Percentiles rank a stretch among this genome's conserved stretches.
Evolutionary conservation across 1,139 yeast species (phyloP).

Genomic region (Hansenula lynferdii): DNA sequence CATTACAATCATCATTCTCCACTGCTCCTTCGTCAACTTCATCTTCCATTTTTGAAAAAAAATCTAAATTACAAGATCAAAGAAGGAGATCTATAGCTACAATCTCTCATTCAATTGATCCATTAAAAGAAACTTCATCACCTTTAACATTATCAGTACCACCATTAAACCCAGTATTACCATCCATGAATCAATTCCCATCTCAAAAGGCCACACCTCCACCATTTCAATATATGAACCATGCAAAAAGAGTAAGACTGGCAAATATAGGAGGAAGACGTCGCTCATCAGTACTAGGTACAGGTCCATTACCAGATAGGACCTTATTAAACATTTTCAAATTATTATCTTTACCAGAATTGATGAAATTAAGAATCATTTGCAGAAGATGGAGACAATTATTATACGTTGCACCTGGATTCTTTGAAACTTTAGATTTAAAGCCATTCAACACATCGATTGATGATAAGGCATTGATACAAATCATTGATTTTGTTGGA

Average conservation of each 20-base stretch:
- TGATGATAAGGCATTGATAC: constrained; percentile 50
- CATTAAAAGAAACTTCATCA: constrained; percentile 1
- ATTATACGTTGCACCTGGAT: constrained; percentile 48
- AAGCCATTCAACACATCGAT: constrained; percentile 56
- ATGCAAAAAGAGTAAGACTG: constrained; percentile 46
- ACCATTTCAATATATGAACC: constrained; percentile 46
- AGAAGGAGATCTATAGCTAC: constrained; percentile 11
- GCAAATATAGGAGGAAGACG: constrained; percentile 36
- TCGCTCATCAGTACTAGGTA: constrained; percentile 50
- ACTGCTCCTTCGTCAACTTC: neutral
- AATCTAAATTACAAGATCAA: neutral
- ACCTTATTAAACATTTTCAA: constrained; percentile 49
- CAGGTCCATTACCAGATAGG: constrained; percentile 56
- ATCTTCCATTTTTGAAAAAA: neutral
- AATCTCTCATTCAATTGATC: constrained; percentile 5
- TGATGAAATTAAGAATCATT: constrained; percentile 53
- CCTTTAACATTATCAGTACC: constrained; percentile 27
- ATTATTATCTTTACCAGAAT: constrained; percentile 45
- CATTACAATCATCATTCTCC: constrained; percentile 1
- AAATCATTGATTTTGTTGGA: constrained; percentile 67
- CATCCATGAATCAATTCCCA: constrained; percentile 32
- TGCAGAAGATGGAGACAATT: constrained; percentile 66
- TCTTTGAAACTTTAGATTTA: constrained; percentile 48
- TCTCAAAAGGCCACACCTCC: constrained; percentile 14
- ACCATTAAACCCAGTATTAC: constrained; percentile 32